Percentiles rank a stretch among this genome's conserved stretches.
phyloP scores from a whole-genome alignment of 805 yeast species.

The Candida nemodendra region DNA sequence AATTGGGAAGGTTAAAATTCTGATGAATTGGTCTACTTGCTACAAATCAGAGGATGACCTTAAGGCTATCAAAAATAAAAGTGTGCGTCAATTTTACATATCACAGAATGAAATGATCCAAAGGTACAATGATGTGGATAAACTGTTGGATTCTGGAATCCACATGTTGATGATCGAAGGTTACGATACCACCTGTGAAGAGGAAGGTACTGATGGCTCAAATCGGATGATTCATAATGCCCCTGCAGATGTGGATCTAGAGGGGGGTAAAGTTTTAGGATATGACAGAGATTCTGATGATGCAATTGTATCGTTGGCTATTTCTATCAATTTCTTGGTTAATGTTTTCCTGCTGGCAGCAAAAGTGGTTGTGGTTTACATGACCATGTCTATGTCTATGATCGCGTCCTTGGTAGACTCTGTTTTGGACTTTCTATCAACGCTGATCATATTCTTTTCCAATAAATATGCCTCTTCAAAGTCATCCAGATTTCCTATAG shows the following conservation, averaged over 20 bases:
- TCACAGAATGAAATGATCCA: constrained; percentile 60
- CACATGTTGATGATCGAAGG: constrained; percentile 62
- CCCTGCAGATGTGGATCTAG: constrained; percentile 61
- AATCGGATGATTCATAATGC: constrained; percentile 28
- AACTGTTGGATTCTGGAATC: constrained; percentile 66
- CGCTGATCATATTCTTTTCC: constrained; percentile 65
- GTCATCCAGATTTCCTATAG: constrained; percentile 56
- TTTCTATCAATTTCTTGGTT: constrained; percentile 58
- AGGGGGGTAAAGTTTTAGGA: constrained; percentile 55
- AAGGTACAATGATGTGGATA: constrained; percentile 58
- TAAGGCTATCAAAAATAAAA: constrained; percentile 24
- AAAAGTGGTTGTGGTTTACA: constrained; percentile 56
- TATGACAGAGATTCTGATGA: constrained; percentile 41
- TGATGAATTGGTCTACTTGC: constrained; percentile 40
- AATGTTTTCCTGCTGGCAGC: constrained; percentile 60
- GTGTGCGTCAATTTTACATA: constrained; percentile 45
- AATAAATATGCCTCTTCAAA: constrained; percentile 46
- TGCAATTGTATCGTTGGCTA: constrained; percentile 54
- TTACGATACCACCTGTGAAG: constrained; percentile 43
- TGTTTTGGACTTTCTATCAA: constrained; percentile 68
- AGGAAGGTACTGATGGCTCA: constrained; percentile 8
- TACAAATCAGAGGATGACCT: constrained; percentile 25
- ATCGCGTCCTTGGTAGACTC: constrained; percentile 81
- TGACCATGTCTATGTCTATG: constrained; percentile 71
- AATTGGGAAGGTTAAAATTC: constrained; percentile 41